Conservation (phyloP, 306 rosid species). For the Vicia villosa region DNA sequence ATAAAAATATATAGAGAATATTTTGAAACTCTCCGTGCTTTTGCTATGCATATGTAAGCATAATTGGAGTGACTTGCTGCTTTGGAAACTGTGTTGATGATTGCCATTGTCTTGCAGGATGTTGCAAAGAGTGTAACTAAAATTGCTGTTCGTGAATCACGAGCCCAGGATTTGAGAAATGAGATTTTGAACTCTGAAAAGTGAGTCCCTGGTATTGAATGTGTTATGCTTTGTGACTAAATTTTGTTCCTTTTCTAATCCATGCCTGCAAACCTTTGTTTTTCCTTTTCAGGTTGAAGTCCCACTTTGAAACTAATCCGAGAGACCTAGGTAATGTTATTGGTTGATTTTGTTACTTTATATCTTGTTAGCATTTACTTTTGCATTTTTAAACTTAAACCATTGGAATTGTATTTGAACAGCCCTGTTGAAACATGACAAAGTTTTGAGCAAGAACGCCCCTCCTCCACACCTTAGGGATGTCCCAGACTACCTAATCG, state of each 20-base stretch:
- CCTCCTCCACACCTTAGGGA: conserved; percentile 81
- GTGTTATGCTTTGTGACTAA: neutral
- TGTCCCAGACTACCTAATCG: conserved; percentile 83
- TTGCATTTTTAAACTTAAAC: conserved; percentile 5
- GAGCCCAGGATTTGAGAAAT: conserved; percentile 90
- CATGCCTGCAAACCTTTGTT: conserved; percentile 24
- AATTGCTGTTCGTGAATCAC: conserved; percentile 80
- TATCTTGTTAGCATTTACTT: neutral
- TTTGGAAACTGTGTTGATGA: conserved; percentile 22
- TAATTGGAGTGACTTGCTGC: conserved; percentile 25
- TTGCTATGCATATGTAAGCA: conserved; percentile 5
- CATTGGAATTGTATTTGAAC: conserved; percentile 42
- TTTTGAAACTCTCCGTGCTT: conserved; percentile 17
- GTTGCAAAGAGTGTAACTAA: conserved; percentile 85
- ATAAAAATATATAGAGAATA: conserved; percentile 13
- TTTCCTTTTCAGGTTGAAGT: conserved; percentile 63
- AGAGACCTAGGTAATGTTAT: conserved; percentile 65
- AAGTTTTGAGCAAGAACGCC: conserved; percentile 85
- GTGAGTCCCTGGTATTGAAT: conserved; percentile 52
- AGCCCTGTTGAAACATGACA: conserved; percentile 93
- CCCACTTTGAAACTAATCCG: conserved; percentile 76
- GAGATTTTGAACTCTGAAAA: conserved; percentile 93
- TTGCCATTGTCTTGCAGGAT: conserved; percentile 58
- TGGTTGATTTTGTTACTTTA: conserved; percentile 20
- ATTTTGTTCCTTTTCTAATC: conserved; percentile 32